Percentiles rank a stretch among this genome's conserved stretches.
phyloP scores from a whole-genome alignment of 805 yeast species.

The Ogataea methylovora region DNA sequence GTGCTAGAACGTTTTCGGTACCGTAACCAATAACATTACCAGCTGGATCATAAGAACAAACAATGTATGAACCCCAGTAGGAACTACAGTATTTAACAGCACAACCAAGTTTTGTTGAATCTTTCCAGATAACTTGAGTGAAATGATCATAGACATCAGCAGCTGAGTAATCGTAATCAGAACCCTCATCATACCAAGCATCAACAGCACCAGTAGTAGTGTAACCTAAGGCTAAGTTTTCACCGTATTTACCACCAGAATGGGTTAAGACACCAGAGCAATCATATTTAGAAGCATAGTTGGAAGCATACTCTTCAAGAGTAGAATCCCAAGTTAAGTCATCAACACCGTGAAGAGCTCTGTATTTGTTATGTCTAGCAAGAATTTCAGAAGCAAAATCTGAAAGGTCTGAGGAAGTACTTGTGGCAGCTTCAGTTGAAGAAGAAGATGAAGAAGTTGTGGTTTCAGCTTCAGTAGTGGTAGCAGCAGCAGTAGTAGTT shows the following conservation, averaged over 20 bases:
- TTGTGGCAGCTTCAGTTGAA: constrained; percentile 12
- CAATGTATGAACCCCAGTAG: constrained; percentile 45
- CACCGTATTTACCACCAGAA: constrained; percentile 60
- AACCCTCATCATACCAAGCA: constrained; percentile 72
- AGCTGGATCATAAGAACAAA: constrained; percentile 67
- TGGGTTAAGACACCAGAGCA: constrained; percentile 55
- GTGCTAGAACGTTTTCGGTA: constrained; percentile 27
- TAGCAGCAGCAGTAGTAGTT: constrained; percentile 13
- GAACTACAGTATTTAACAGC: constrained; percentile 53
- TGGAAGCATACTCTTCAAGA: constrained; percentile 47
- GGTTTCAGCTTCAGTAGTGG: constrained; percentile 17
- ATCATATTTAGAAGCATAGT: constrained; percentile 45
- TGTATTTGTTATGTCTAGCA: constrained; percentile 51
- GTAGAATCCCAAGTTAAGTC: constrained; percentile 48
- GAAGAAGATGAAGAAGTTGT: constrained; percentile 13
- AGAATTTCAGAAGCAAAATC: constrained; percentile 39
- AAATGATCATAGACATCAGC: constrained; percentile 54
- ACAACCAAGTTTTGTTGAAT: constrained; percentile 60
- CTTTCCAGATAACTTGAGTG: constrained; percentile 73
- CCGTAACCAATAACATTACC: constrained; percentile 58
- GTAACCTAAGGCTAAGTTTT: constrained; percentile 75
- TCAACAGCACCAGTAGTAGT: constrained; percentile 48
- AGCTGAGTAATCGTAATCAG: constrained; percentile 40
- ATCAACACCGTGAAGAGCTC: constrained; percentile 46
- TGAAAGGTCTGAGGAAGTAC: constrained; percentile 13